Percentiles rank a stretch among this genome's conserved stretches.
phyloP scores from a whole-genome alignment of 345 rosid genomes.

The Arabidopsis arenosa region DNA sequence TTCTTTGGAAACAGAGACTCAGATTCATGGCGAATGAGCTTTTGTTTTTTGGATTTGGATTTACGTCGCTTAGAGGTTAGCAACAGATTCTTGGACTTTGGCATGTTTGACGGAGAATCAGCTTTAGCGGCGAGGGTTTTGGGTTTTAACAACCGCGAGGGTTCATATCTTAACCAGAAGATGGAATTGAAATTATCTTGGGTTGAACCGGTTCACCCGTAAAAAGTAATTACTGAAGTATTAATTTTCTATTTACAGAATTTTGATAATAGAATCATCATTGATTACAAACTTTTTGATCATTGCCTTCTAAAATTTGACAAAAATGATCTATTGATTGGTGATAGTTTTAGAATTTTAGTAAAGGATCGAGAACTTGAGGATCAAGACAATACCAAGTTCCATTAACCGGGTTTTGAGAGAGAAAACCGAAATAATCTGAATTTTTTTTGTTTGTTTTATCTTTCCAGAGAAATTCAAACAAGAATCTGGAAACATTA shows the following conservation, averaged over 20 bases:
- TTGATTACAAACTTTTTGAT: too few species aligned
- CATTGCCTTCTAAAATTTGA: not conserved
- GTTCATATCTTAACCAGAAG: constrained; percentile 12
- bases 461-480: constrained; percentile 14
- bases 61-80: constrained; percentile 44
- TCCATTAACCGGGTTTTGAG: not conserved
- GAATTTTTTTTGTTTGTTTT: not conserved
- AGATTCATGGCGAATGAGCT: constrained; percentile 5
- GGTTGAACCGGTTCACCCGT: constrained; percentile 13
- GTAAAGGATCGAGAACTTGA: not conserved
- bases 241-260: not conserved
- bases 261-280: too few species aligned
- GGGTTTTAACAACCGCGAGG: constrained; percentile 26
- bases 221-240: not conserved
- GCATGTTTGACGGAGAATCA: constrained; percentile 45
- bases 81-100: constrained; percentile 45
- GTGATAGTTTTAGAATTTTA: not conserved
- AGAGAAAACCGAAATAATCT: not conserved
- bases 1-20: constrained; percentile 12
- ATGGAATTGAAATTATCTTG: not conserved
- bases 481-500: constrained; percentile 34
- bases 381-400: constrained; percentile 12
- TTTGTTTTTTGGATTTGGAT: constrained; percentile 43
- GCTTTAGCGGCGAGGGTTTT: constrained; percentile 40
- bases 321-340: not conserved